phyloP scores from a whole-genome alignment of 2,329 filamentous ascomycete genomes.

The Aspergillus texensis region DNA sequence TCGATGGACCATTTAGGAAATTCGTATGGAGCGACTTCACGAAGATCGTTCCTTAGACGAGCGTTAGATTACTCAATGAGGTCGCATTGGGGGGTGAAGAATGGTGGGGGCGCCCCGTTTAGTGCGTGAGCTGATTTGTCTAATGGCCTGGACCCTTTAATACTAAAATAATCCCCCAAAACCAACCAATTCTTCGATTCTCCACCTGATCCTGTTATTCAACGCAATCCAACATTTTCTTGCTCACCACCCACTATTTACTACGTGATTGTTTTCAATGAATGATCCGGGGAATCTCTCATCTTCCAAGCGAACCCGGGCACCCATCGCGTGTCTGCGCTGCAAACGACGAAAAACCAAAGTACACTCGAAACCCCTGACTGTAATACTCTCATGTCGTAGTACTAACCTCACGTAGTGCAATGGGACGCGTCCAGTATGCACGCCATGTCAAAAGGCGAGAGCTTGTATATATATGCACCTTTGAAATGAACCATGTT shows the following conservation, averaged over 20 bases:
- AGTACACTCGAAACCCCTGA: background rate
- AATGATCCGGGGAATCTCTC: background rate
- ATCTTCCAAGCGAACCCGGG: background rate
- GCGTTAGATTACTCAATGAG: background rate
- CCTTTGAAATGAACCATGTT: background rate
- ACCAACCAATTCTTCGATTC: background rate
- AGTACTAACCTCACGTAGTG: background rate
- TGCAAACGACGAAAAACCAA: background rate
- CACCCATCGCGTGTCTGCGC: background rate
- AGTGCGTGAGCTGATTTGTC: background rate
- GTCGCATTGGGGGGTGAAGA: background rate
- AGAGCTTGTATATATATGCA: background rate
- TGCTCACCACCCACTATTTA: background rate
- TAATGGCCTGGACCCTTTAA: background rate
- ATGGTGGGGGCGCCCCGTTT: background rate
- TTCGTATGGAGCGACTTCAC: background rate
- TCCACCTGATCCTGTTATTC: background rate
- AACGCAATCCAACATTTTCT: background rate
- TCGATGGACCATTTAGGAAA: background rate
- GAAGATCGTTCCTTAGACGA: background rate
- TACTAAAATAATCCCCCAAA: background rate
- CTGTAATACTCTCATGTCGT: too few species aligned
- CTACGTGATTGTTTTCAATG: background rate
- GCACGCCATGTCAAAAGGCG: background rate
- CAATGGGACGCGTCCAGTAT: background rate